Conservation (phyloP, 441 rosid genomes). For the Eruca vesicaria region DNA sequence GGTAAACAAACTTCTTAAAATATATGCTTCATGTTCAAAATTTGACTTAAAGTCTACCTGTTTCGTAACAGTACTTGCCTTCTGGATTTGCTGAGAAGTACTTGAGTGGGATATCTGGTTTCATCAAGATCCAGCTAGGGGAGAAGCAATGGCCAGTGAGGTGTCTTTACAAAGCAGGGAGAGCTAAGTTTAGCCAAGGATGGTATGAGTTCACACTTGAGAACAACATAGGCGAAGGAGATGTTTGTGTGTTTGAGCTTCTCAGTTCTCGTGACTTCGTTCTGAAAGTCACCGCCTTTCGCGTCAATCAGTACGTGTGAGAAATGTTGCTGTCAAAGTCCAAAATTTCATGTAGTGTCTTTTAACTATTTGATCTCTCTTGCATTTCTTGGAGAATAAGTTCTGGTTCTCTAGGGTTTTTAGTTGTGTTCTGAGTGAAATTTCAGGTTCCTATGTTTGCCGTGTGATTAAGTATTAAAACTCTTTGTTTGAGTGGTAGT, state of each 20-base stretch:
- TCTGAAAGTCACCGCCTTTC: slow-evolving; percentile 76
- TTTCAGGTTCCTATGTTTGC: slow-evolving; percentile 15
- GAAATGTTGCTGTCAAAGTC: not conserved
- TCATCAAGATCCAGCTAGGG: slow-evolving; percentile 72
- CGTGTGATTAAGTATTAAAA: slow-evolving; percentile 16
- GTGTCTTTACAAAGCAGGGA: slow-evolving; percentile 74
- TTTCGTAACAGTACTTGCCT: slow-evolving; percentile 68
- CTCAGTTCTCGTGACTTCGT: slow-evolving; percentile 61
- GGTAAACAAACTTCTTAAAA: slow-evolving; percentile 33
- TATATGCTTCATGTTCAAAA: not conserved
- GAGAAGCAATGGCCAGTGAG: slow-evolving; percentile 89
- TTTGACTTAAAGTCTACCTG: not conserved
- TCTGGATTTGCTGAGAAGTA: slow-evolving; percentile 85
- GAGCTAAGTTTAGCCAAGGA: slow-evolving; percentile 88
- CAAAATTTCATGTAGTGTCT: slow-evolving; percentile 7
- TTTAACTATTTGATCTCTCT: not conserved
- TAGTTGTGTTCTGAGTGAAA: slow-evolving; percentile 21
- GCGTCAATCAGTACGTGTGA: slow-evolving; percentile 1
- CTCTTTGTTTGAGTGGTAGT: slow-evolving; percentile 27
- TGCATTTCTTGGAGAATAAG: slow-evolving; percentile 5
- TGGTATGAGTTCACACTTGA: slow-evolving; percentile 86
- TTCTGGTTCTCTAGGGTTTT: not conserved
- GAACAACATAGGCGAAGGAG: slow-evolving; percentile 88
- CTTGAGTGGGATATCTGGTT: slow-evolving; percentile 78
- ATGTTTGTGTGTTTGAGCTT: slow-evolving; percentile 84